Evolutionary conservation across 768 basidiomycete genomes (phyloP).

Genomic region (Lentinula aciculospora): DNA sequence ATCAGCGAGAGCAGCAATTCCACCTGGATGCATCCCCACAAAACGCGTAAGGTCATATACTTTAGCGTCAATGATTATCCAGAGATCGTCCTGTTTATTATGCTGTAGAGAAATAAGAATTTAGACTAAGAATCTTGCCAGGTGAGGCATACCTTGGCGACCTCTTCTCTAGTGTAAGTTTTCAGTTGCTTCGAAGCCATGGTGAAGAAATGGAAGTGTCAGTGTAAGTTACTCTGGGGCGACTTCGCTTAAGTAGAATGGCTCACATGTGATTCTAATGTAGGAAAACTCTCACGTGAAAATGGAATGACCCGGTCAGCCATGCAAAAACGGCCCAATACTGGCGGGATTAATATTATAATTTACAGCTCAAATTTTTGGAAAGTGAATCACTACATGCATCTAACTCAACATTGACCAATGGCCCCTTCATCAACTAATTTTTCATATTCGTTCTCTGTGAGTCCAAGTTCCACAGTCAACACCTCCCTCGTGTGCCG

Average conservation of each 20-base stretch:
- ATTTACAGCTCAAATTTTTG: too few relatives aligned
- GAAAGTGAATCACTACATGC: too few relatives aligned
- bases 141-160: conserved; percentile 37
- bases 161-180: conserved; percentile 45
- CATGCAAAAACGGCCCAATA: background rate
- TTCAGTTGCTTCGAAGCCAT: conserved; percentile 29
- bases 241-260: background rate
- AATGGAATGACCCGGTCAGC: background rate
- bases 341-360: too few relatives aligned
- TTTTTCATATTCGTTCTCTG: conserved; percentile 27
- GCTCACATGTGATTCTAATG: background rate
- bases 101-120: conserved; percentile 41
- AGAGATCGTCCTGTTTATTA: conserved; percentile 77
- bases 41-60: conserved; percentile 82
- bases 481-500: conserved; percentile 50
- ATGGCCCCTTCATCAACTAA: conserved; percentile 46
- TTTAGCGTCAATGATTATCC: conserved; percentile 79
- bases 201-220: background rate
- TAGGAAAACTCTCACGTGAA: background rate
- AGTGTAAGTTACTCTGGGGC: conserved; percentile 8
- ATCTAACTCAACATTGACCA: conserved; percentile 10
- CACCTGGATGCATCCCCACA: conserved; percentile 78
- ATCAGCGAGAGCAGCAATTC: conserved; percentile 65
- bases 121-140: background rate
- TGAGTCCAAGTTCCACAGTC: conserved; percentile 39